Evolutionary conservation across 352 stramenopile genomes (phyloP), one percentile per base, ranked within the genome.

Genomic region (Pythium rishiriense): DNA sequence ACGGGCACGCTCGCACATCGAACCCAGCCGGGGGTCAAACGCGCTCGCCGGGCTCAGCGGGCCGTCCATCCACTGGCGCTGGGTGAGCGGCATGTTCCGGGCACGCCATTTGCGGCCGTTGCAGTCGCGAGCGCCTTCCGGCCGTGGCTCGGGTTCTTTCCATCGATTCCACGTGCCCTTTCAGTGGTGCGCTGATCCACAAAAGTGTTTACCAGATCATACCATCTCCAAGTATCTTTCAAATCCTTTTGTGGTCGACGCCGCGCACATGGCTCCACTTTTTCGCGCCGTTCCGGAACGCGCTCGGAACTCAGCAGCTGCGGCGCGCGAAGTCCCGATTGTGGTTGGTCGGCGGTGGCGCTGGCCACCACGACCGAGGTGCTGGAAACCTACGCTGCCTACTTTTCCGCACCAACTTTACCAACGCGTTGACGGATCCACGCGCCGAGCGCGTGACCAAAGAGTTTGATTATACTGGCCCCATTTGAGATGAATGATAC

Each of bases 111-210:
- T n/a, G 10, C 21, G 45, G 48, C 48, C 25, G 26, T 54, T 54
- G 48, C 48, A 54, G 48, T 54, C 29, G 48, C 28, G 24, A 50
- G 45, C 11, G 10, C n/a, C n/a, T n/a, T 43, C 37, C n/a, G 37
- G 46, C 35, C 46, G 25, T 24, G 12, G 46, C 46, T 3, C 21
- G 31, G 19, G 17, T 45, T 46, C 29, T 21, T 43, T 43, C n/a
- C 31, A 21, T 50, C n/a, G 37, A 43, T 43, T 43, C 37, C 37
- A 14, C 28, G 50, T n/a, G 50, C 33, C 33, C 12, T 29, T 45
- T 45, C 21, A 46, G 31, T 10, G 10, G 24, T 2, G 9, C 26
- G 9, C 29, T n/a, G 25, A 25, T 22, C 21, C n/a, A 19, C 50
- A 57, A 57, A 46, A 57, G 50, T 57, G 21, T 46, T 29, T 1